These are phyloP conservation scores for Anastatica hierochuntica DNA, from an alignment of 345 rosid species.

Conservation along the genomic window DNA sequence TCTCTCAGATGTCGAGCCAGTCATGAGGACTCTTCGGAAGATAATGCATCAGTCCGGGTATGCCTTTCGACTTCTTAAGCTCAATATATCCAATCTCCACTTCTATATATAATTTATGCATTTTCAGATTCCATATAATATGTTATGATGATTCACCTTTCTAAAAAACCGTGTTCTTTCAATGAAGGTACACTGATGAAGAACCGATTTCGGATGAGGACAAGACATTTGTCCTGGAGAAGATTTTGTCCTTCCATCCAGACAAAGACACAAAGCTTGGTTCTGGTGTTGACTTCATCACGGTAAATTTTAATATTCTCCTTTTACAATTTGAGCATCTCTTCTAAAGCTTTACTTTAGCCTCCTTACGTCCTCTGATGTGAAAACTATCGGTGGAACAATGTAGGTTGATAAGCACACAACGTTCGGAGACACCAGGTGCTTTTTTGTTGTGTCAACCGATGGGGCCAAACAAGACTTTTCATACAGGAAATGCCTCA, in stretches of 20 bases:
- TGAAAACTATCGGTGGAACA: background rate
- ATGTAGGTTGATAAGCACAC: slow-evolving; percentile 61
- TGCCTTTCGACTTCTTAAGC: too few relatives aligned
- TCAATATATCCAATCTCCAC: too few relatives aligned
- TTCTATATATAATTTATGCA: too few relatives aligned
- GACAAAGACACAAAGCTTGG: slow-evolving; percentile 63
- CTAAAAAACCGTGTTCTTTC: slow-evolving; percentile 13
- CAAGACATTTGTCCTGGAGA: slow-evolving; percentile 47
- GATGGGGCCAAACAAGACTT: slow-evolving; percentile 68
- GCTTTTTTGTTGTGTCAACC: slow-evolving; percentile 61
- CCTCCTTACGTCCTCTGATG: background rate
- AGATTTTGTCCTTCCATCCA: slow-evolving; percentile 67
- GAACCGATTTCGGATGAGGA: slow-evolving; percentile 68
- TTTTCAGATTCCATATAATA: too few relatives aligned
- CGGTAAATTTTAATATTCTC: slow-evolving; percentile 45
- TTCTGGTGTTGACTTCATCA: slow-evolving; percentile 61
- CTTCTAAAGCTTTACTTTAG: background rate
- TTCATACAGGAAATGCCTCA: slow-evolving; percentile 68
- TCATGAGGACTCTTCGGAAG: slow-evolving; percentile 52
- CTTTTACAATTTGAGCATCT: too few relatives aligned
- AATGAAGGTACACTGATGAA: slow-evolving; percentile 67
- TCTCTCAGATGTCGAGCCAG: slow-evolving; percentile 52
- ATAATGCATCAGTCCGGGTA: slow-evolving; percentile 64
- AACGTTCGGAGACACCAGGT: slow-evolving; percentile 46
- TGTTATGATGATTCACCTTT: too few relatives aligned